phyloP scores from a whole-genome alignment of 2,329 filamentous ascomycete genomes.

The Bimuria novae-zelandiae region DNA sequence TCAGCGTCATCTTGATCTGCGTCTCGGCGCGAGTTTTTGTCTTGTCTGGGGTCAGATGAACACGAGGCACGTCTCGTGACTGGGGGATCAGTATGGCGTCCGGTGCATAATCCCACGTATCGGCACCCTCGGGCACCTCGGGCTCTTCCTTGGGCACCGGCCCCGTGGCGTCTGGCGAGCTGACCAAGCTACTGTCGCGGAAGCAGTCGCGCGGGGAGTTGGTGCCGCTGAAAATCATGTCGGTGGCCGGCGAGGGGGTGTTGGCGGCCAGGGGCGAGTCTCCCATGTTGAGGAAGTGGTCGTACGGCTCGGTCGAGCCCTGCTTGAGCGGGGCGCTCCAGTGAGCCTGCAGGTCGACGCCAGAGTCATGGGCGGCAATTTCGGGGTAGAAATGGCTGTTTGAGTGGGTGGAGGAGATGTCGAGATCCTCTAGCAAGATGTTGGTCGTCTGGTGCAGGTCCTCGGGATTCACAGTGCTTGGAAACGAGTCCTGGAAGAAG shows the following conservation, averaged over 20 bases:
- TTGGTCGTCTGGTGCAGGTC: constrained; percentile 11
- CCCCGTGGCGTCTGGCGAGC: constrained; percentile 35
- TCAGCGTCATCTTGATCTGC: constrained; percentile 87
- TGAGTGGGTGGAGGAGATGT: background rate
- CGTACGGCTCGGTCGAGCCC: constrained; percentile 10
- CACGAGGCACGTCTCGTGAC: constrained; percentile 1
- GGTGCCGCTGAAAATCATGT: constrained; percentile 36
- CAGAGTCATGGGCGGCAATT: constrained; percentile 15
- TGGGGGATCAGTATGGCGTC: constrained; percentile 4
- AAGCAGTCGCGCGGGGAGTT: constrained; percentile 38
- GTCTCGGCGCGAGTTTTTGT: constrained; percentile 92
- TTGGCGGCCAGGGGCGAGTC: constrained; percentile 32
- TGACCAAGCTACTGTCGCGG: constrained; percentile 36
- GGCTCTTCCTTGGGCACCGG: constrained; percentile 20
- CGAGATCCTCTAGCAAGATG: background rate
- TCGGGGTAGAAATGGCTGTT: constrained; percentile 3
- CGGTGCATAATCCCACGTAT: constrained; percentile 10
- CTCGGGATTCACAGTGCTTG: constrained; percentile 16
- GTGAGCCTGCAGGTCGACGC: constrained; percentile 16
- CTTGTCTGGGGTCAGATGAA: constrained; percentile 35
- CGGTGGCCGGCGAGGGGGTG: constrained; percentile 33
- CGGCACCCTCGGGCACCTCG: constrained; percentile 11
- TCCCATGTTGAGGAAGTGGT: constrained; percentile 23
- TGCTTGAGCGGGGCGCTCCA: constrained; percentile 9
- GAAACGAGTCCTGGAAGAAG: background rate